A percentile compares a stretch with the other conserved stretches of the same genome.
Evolutionary conservation across 441 rosid species (phyloP).

Genomic region (Pelargonium myrrhifolium): DNA sequence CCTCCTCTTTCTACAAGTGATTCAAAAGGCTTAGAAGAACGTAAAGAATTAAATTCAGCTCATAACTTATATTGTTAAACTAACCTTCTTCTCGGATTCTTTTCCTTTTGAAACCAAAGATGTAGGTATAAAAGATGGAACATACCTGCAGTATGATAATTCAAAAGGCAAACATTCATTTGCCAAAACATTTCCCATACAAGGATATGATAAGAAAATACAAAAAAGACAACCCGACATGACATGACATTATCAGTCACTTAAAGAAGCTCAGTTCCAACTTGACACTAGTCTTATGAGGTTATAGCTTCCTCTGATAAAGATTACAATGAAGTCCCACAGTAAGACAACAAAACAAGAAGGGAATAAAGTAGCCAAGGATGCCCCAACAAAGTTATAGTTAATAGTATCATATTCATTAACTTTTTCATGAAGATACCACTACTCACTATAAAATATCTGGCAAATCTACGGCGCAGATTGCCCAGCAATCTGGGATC

Average conservation of each 20-base stretch:
- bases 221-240: background rate
- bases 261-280: background rate
- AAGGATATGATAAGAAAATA: background rate
- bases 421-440: background rate
- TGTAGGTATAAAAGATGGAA: conserved; percentile 97
- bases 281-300: background rate
- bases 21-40: conserved; percentile 13
- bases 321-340: background rate
- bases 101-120: conserved; percentile 81
- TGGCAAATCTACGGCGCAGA: background rate
- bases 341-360: no score
- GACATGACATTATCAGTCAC: background rate
- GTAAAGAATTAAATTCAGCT: conserved; percentile 6
- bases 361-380: no score
- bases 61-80: conserved; percentile 17
- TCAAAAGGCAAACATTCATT: conserved; percentile 37
- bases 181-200: conserved; percentile 14
- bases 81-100: conserved; percentile 77
- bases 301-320: background rate
- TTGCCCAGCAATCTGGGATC: background rate
- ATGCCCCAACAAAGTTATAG: no score
- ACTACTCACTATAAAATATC: background rate
- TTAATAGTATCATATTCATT: no score
- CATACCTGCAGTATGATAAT: conserved; percentile 67
- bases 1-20: conserved; percentile 71